Evolutionary conservation across 2,329 filamentous ascomycete genomes (phyloP).

Genomic region (Cladosporium sp.): DNA sequence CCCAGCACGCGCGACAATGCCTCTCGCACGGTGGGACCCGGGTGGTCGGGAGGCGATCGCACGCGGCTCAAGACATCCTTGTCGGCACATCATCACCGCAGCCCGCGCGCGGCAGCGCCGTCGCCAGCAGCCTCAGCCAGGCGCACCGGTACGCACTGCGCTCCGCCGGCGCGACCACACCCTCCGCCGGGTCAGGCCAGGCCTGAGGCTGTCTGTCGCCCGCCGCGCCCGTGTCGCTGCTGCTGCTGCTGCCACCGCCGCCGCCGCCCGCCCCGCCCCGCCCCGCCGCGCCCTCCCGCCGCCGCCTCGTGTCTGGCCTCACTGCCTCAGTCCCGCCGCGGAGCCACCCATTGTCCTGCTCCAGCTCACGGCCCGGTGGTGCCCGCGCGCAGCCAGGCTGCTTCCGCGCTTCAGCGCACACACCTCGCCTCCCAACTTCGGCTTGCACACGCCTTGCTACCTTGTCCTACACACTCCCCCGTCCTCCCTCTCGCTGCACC

Average conservation of each 20-base stretch:
- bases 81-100: constrained; percentile 8
- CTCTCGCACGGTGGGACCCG: constrained; percentile 8
- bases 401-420: background rate
- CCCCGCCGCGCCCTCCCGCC: background rate
- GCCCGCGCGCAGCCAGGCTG: background rate
- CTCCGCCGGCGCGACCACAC: background rate
- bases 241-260: background rate
- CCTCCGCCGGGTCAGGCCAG: background rate
- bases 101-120: background rate
- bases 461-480: constrained; percentile 1
- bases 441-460: constrained; percentile 11
- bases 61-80: constrained; percentile 10
- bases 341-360: constrained; percentile 3
- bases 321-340: background rate
- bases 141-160: background rate
- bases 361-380: constrained; percentile 1
- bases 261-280: background rate
- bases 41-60: constrained; percentile 7
- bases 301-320: background rate
- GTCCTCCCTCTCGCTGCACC: constrained; percentile 3
- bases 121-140: background rate
- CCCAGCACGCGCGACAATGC: constrained; percentile 2
- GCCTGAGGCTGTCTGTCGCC: no score
- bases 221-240: no score
- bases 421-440: background rate